Base-by-base conservation (phyloP, 441 rosid genomes). In the Erodium moschatum region DNA sequence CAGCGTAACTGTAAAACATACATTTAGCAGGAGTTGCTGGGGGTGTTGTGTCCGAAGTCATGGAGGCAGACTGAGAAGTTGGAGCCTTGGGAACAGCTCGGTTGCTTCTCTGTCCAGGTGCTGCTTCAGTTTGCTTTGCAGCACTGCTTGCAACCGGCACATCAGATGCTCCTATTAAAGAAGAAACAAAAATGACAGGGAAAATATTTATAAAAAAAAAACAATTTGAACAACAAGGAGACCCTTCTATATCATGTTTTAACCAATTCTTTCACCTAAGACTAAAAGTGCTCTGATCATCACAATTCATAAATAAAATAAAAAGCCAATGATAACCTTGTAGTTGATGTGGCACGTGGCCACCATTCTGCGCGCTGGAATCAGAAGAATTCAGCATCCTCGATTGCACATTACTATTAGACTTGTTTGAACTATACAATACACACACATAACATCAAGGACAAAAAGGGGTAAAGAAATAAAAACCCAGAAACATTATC, bases 31-130 rank as follows among this genome's bases (percentile, higher is more conserved):
- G 80, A 7, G 87, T 80, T 1, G 76, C 13, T 0, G 83, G 68
- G 4, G 80, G 72, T 6, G 72, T 66, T 40, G 64, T 44, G 20
- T 84, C 86, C 60, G 95, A 70, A 78, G 65, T 89, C 80, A 82
- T 2, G 85, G 89, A 0, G 81, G 93, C 35, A 74, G 90, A 68
- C 74, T 81, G 96, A 82, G 96, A 83, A 81, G 91, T 77, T 66
- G 92, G 92, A 82, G 86, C 85, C 79, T 92, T 92, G 0, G 96
- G 96, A 83, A 92, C 82, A 80, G 79, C 77, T 73, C 81, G 85
- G 70, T 21, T 54, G 77, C 74, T 78, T 78, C 85, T 79, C 74
- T 78, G 85, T 67, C 79, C n/a, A 63, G 80, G 27, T 4, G 82
- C 16, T 4, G 78, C 48, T 66, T 86, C 92, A 70, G 76, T 70